Base-by-base conservation (phyloP, 805 yeast species). In the Torulaspora indica region DNA sequence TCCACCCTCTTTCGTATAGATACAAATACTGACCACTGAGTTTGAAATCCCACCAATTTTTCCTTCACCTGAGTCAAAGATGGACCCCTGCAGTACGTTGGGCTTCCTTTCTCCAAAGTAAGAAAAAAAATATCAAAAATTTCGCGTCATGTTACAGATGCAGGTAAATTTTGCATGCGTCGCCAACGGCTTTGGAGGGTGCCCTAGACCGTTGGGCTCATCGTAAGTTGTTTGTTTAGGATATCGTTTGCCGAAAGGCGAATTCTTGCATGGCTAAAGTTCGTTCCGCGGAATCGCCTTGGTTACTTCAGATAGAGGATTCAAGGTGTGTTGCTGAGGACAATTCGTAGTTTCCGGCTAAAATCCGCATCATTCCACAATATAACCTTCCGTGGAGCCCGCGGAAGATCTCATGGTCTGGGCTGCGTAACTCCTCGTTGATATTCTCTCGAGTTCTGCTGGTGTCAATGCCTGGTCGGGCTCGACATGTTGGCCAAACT, bases 1-100 rank as follows among this genome's bases (percentile, higher is more conserved):
- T 30, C 23, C 22, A 23, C 10, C 28, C 14, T 38, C 12, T 38
- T 38, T 38, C 32, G 33, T 27, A 28, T 30, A 34, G 33, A 28
- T 9, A 20, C 22, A 20, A 30, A 20, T n/a, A 6, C 23, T 24
- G 25, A 36, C 14, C 39, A 36, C 5, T 36, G 20, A 14, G 39
- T 9, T 31, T 15, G n/a, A 31, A 15, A 10, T n/a, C 22, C 18
- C 34, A 31, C 12, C 34, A 31, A 14, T 31, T 31, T 31, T 15
- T 31, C 20, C 20, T 6, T 31, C 20, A 12, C 20, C 18, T 14
- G 28, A 8, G 5, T 25, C 28, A 25, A 31, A 10, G 34, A 31
- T 9, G 20, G 22, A 31, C 8, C 20, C 10, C n/a, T 14, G 8
- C 34, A 6, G 34, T 9, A 8, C 34, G 5, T 31, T 13, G 20